These are phyloP conservation scores for Macrotyloma uniflorum DNA, from an alignment of 306 rosid species.

Conservation along the genomic window DNA sequence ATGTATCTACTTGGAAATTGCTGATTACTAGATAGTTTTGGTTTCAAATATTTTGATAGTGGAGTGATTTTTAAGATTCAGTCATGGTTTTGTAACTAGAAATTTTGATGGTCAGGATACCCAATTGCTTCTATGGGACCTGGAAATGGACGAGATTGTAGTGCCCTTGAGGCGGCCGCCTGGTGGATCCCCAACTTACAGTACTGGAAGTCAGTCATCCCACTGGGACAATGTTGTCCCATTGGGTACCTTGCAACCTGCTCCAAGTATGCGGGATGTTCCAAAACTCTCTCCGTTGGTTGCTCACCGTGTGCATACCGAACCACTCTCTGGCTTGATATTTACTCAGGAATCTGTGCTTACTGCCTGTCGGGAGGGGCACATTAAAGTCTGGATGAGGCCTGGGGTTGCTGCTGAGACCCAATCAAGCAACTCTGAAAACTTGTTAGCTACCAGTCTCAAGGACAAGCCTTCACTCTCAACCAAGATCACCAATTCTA, in stretches of 20 bases:
- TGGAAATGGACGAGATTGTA: constrained; percentile 86
- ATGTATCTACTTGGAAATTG: constrained; percentile 25
- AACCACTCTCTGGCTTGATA: constrained; percentile 85
- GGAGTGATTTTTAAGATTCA: neutral
- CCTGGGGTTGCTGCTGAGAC: constrained; percentile 64
- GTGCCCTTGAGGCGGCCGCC: constrained; percentile 91
- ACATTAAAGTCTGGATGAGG: constrained; percentile 84
- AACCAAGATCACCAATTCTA: constrained; percentile 56
- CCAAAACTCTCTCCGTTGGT: constrained; percentile 86
- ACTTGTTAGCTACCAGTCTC: constrained; percentile 53
- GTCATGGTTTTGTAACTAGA: constrained; percentile 4
- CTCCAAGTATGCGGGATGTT: constrained; percentile 89
- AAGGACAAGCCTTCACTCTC: constrained; percentile 70
- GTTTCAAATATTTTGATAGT: constrained; percentile 14
- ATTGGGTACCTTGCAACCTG: constrained; percentile 85
- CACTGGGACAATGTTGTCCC: constrained; percentile 87
- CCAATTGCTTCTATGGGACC: constrained; percentile 93
- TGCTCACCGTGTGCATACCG: constrained; percentile 89
- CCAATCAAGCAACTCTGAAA: constrained; percentile 63
- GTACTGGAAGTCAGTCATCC: constrained; percentile 93
- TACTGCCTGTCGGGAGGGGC: constrained; percentile 95
- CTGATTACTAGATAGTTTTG: constrained; percentile 19
- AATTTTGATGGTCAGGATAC: constrained; percentile 70
- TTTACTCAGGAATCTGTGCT: constrained; percentile 88
- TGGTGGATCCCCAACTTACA: constrained; percentile 92